Evolutionary conservation across 768 basidiomycete genomes (phyloP).

Genomic region (Lentinula aciculospora): DNA sequence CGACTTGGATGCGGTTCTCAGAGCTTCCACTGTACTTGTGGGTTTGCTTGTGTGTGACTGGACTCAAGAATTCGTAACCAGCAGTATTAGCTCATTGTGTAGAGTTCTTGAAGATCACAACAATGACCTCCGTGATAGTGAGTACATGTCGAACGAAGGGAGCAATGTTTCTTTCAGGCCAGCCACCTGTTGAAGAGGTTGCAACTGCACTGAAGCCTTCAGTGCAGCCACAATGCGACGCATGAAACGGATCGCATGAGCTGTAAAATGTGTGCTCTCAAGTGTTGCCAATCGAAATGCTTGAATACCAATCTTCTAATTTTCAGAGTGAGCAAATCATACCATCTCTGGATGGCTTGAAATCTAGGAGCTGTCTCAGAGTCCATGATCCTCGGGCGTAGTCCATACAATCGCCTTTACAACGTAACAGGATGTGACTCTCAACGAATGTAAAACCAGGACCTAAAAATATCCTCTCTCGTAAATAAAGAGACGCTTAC

Average conservation of each 20-base stretch:
- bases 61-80: conserved; percentile 59
- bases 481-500: conserved; percentile 8
- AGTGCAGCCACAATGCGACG: conserved; percentile 60
- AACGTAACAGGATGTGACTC: conserved; percentile 59
- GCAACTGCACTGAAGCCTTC: conserved; percentile 26
- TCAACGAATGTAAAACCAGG: conserved; percentile 60
- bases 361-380: conserved; percentile 60
- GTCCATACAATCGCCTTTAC: conserved; percentile 55
- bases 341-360: conserved; percentile 42
- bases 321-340: conserved; percentile 65
- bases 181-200: conserved; percentile 34
- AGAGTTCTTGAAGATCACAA: conserved; percentile 48
- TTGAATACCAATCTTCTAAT: conserved; percentile 68
- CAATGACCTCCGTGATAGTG: conserved; percentile 52
- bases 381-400: conserved; percentile 55
- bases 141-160: conserved; percentile 59
- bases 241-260: conserved; percentile 72
- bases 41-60: conserved; percentile 53
- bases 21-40: conserved; percentile 69
- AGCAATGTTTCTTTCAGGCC: conserved; percentile 49
- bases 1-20: conserved; percentile 64
- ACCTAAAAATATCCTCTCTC: conserved; percentile 45
- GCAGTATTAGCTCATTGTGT: conserved; percentile 48
- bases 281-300: conserved; percentile 21
- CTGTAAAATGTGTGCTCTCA: not conserved